These are phyloP conservation scores for Microbotryum silenes-acaulis DNA, from an alignment of 1,284 basidiomycete genomes.

Conservation along the genomic window DNA sequence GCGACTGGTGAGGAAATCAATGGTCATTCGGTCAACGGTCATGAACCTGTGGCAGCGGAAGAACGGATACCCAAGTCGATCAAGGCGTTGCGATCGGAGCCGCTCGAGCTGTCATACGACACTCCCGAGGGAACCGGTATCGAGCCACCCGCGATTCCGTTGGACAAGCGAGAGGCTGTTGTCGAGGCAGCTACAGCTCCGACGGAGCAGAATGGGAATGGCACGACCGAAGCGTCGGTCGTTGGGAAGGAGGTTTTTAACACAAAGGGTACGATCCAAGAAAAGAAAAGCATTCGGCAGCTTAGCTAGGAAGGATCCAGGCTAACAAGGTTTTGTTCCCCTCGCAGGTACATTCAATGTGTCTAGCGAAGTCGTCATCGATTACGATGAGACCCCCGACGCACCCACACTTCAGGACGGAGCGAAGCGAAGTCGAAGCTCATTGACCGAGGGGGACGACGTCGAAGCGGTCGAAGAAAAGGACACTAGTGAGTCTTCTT, in stretches of 20 bases:
- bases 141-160: conserved; percentile 5
- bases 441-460: too few relatives aligned
- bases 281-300: not conserved
- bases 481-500: too few relatives aligned
- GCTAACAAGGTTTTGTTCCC: not conserved
- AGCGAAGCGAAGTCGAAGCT: too few relatives aligned
- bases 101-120: conserved; percentile 3
- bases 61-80: not conserved
- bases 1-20: not conserved
- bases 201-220: not conserved
- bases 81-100: not conserved
- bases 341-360: not conserved
- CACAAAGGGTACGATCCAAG: not conserved
- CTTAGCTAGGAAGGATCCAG: not conserved
- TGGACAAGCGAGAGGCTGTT: conserved; percentile 2
- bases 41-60: not conserved
- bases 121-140: conserved; percentile 2
- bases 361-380: conserved; percentile 22
- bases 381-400: conserved; percentile 27
- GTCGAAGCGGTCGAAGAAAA: too few relatives aligned
- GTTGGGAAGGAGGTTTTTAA: not conserved
- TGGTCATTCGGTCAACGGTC: not conserved
- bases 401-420: too few relatives aligned
- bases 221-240: not conserved
- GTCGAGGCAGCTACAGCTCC: not conserved